Evolutionary conservation across 495 filamentous ascomycete species (phyloP).

Genomic region (Achaetomiella virescens): DNA sequence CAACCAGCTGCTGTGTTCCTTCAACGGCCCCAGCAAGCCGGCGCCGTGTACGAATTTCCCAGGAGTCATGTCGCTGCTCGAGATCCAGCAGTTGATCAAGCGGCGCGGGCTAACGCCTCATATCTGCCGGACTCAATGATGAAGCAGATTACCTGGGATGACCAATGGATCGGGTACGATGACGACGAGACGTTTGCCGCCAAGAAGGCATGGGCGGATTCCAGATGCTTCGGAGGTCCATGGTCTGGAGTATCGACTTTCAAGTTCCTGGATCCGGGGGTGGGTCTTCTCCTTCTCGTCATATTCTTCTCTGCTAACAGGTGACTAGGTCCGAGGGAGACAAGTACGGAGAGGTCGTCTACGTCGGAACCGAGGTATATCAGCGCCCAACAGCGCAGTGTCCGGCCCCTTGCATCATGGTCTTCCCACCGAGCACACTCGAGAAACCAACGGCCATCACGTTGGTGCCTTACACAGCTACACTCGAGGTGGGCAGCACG

Average conservation of each 20-base stretch:
- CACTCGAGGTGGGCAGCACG: slow-evolving; percentile 13
- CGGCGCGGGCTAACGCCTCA: background rate
- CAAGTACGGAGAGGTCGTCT: slow-evolving; percentile 11
- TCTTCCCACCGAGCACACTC: slow-evolving; percentile 12
- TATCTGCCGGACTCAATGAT: slow-evolving; percentile 20
- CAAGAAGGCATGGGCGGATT: slow-evolving; percentile 23
- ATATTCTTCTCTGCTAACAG: too few relatives aligned
- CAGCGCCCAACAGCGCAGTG: slow-evolving; percentile 3
- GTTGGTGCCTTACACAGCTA: slow-evolving; percentile 7
- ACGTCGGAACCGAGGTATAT: slow-evolving; percentile 9
- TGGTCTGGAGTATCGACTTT: slow-evolving; percentile 36
- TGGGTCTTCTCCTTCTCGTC: too few relatives aligned
- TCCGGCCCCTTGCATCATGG: slow-evolving; percentile 8
- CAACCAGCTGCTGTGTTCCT: slow-evolving; percentile 22
- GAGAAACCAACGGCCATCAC: background rate
- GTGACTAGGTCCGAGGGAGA: background rate
- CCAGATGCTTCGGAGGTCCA: slow-evolving; percentile 29
- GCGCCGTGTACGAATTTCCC: slow-evolving; percentile 26
- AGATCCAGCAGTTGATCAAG: slow-evolving; percentile 27
- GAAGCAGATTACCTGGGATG: background rate
- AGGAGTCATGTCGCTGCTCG: slow-evolving; percentile 32
- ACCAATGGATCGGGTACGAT: slow-evolving; percentile 29
- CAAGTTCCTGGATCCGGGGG: too few relatives aligned
- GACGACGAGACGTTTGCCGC: slow-evolving; percentile 21
- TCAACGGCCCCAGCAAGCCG: slow-evolving; percentile 18